These are phyloP conservation scores for Trifolium repens DNA, from an alignment of 306 rosid genomes.

Conservation along the genomic window DNA sequence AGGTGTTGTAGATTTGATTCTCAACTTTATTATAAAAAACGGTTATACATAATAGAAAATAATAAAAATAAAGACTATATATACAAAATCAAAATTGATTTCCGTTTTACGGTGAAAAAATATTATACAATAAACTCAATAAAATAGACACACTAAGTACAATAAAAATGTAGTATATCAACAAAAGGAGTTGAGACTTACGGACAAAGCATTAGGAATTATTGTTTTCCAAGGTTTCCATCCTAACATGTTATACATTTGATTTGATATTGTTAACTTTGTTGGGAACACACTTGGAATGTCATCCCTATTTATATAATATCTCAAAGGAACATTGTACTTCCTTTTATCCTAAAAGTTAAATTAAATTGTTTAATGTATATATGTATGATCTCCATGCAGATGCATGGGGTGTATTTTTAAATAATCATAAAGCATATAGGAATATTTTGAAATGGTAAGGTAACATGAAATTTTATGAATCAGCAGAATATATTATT, in stretches of 20 bases:
- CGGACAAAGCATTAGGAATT: constrained; percentile 61
- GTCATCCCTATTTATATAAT: constrained; percentile 2
- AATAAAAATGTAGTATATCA: not conserved
- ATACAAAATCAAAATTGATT: not conserved
- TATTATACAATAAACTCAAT: not conserved
- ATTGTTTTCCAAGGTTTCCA: constrained; percentile 46
- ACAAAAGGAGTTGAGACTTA: constrained; percentile 39
- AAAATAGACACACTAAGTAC: not conserved
- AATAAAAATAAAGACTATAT: not conserved
- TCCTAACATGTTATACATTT: constrained; percentile 55
- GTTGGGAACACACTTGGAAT: not conserved
- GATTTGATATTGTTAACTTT: not conserved
- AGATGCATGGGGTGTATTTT: constrained; percentile 9
- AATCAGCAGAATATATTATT: constrained; percentile 29
- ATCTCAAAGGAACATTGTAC: not conserved
- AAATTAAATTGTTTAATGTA: not conserved
- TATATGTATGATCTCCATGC: not conserved
- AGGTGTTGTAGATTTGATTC: too few species aligned
- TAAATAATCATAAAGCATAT: not conserved
- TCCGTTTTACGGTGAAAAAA: not conserved
- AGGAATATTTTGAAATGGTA: constrained; percentile 9
- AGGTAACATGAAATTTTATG: not conserved
- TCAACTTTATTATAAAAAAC: too few species aligned
- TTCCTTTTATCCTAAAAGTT: not conserved
- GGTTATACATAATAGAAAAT: too few species aligned